A percentile compares a stretch with the other conserved stretches of the same genome.
Conservation (phyloP, 441 rosid species). For the Euphorbia celastroides region DNA sequence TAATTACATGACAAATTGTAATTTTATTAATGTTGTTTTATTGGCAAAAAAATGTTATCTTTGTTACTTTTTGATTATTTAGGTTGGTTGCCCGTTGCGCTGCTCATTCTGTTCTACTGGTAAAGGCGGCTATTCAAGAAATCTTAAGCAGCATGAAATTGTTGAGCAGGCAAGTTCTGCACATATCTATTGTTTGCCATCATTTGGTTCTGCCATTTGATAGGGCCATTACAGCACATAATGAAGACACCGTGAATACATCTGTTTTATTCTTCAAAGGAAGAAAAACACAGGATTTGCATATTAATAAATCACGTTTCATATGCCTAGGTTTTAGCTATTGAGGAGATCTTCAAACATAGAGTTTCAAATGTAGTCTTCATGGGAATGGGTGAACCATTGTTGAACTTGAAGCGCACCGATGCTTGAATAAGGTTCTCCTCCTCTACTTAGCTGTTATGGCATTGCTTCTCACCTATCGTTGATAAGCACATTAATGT, state of each 20-base stretch:
- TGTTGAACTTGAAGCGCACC: slow-evolving; percentile 91
- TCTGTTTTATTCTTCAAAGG: background rate
- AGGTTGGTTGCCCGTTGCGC: slow-evolving; percentile 94
- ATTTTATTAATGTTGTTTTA: background rate
- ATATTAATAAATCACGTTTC: background rate
- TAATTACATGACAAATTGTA: background rate
- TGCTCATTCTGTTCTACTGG: slow-evolving; percentile 98
- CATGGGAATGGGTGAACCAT: slow-evolving; percentile 99
- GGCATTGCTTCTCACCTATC: background rate
- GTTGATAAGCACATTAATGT: background rate
- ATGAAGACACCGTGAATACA: background rate
- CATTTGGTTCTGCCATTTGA: background rate
- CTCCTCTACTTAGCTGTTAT: slow-evolving; percentile 4
- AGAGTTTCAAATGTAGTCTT: slow-evolving; percentile 94
- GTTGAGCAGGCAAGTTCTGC: slow-evolving; percentile 63
- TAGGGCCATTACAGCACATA: background rate
- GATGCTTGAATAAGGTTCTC: slow-evolving; percentile 78
- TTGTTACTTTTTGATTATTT: slow-evolving; percentile 16
- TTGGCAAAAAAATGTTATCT: background rate
- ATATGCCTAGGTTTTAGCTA: slow-evolving; percentile 62
- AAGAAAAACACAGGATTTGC: background rate
- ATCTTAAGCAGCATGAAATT: slow-evolving; percentile 82
- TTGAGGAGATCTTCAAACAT: slow-evolving; percentile 83
- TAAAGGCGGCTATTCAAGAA: slow-evolving; percentile 91
- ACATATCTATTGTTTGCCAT: slow-evolving; percentile 15